Base-by-base conservation (phyloP, 768 basidiomycete species). In the Lactifluus hygrophoroides region DNA sequence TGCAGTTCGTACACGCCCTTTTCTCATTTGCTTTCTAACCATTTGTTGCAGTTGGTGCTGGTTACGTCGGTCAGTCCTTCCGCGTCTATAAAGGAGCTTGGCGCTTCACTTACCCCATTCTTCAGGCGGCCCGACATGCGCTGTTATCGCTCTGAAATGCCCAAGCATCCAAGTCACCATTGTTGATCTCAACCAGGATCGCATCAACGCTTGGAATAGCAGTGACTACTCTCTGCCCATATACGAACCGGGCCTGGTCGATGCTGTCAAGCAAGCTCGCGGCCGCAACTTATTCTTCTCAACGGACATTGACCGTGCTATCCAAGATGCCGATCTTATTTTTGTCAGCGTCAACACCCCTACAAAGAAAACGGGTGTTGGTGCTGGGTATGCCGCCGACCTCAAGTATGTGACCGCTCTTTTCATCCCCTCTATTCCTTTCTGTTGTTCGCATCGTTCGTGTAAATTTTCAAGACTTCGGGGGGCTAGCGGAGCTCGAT, bases 321-420 rank as follows among this genome's bases (percentile, higher is more conserved):
- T 99, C 69, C 80, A 76, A 63, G 94, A 95, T 73, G 95, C 96
- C 34, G 94, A 99, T 70, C 84, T 98, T 64, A 95, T 98, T 74
- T 98, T 98, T 70, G 95, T 98, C 69, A 90, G 88, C 57, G 95
- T 98, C 67, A 98, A 98, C 76, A 98, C 96, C 9, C 96, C 96
- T 19, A 99, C 96, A 54, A 99, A 99, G 81, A 97, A 96, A 81
- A 82, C 80, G 49, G 95, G 95, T 72, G 88, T 99, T 49, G 96
- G 96, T 67, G 94, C 94, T 61, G 96, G 96, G 57, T 96, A 89
- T 74, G 95, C 95, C 58, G 96, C 96, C 60, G 96, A 99, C 76
- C 85, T 99, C 69, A 96, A 96, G 95, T 97, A 66, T 66, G 88
- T 76, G 48, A 57, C 46, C 54, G 57, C 30, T 56, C 32, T 8